Base-by-base conservation (phyloP, 1,284 basidiomycete genomes). In the Irpex sp. region DNA sequence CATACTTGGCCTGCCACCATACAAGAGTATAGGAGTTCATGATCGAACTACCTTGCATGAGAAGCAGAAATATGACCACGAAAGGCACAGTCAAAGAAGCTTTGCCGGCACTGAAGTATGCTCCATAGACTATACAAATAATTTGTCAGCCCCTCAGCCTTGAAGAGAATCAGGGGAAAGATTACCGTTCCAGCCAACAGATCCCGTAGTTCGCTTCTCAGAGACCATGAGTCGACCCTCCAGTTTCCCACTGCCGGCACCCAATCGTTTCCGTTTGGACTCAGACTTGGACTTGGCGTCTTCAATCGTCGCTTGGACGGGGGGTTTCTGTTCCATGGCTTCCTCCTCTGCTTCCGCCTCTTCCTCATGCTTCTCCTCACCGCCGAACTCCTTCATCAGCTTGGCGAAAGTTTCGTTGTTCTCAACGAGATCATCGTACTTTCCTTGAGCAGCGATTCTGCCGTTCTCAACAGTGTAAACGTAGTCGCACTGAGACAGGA, bases 1-100 rank as follows among this genome's bases (percentile, higher is more conserved):
- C 82, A 61, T 64, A 83, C 80, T 89, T 80, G 52, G 77, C 77
- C 70, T 91, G 82, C 89, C 89, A 91, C 83, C 85, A 90, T 7
- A 88, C 84, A 18, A 90, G 75, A 61, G 84, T 86, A 60, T 85
- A 85, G 39, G 78, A 78, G 65, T 81, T 85, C 66, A 82, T 69
- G 60, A 84, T 77, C 66, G 77, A 76, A 63, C 79, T 80, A 12
- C 76, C 81, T 75, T 93, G 91, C 84, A 90, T 88, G 16, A 87
- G 67, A 4, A 82, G 49, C 21, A 87, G 78, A 49, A 81, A 77
- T 0, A 84, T 9, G 3, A 90, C 9, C n/a, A 88, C 74, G 12
- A 87, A 64, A 0, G 90, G 87, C 0, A 82, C 70, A 1, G 85
- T 88, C 61, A 82, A 71, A 52, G 68, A 75, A 2, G 84, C 87